Evolutionary conservation across 164 flowering plant genomes (phyloP).

Genomic region (Kalanchoe fedtschenkoi): DNA sequence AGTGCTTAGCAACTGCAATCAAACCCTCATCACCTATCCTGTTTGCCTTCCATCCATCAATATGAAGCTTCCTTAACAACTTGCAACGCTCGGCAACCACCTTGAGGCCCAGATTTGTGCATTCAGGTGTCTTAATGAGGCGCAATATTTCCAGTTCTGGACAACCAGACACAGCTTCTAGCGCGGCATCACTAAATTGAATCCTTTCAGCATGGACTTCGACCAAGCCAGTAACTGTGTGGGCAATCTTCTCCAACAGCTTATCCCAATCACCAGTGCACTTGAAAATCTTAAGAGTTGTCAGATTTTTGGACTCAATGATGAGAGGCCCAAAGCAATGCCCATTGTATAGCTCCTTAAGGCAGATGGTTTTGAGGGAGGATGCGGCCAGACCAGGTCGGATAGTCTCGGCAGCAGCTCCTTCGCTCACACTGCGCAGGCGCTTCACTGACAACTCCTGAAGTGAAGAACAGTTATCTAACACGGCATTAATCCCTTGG

Average conservation of each 20-base stretch:
- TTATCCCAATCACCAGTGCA: conserved; percentile 93
- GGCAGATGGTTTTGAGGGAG: conserved; percentile 48
- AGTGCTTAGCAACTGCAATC: conserved; percentile 32
- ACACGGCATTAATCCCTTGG: conserved; percentile 72
- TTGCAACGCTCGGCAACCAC: conserved; percentile 61
- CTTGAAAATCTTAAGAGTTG: conserved; percentile 50
- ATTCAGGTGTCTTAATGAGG: conserved; percentile 79
- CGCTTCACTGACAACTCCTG: conserved; percentile 90
- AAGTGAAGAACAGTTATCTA: conserved; percentile 48
- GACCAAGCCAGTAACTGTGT: conserved; percentile 26
- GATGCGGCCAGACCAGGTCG: conserved; percentile 60
- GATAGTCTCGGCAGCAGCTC: conserved; percentile 42
- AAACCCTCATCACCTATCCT: conserved; percentile 84
- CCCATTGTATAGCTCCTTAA: conserved; percentile 86
- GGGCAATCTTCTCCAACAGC: conserved; percentile 35
- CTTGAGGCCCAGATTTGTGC: conserved; percentile 52
- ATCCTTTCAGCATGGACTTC: conserved; percentile 84
- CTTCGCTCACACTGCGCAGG: conserved; percentile 53
- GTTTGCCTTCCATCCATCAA: conserved; percentile 94
- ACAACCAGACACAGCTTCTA: conserved; percentile 51
- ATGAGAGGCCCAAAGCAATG: conserved; percentile 77
- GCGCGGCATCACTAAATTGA: conserved; percentile 73
- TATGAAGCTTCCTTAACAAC: conserved; percentile 78
- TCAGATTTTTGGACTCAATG: conserved; percentile 52
- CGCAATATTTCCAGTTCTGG: conserved; percentile 64